Evolutionary conservation across 176 grass and related monocot species (phyloP).

Genomic region (Luzula sylvatica): DNA sequence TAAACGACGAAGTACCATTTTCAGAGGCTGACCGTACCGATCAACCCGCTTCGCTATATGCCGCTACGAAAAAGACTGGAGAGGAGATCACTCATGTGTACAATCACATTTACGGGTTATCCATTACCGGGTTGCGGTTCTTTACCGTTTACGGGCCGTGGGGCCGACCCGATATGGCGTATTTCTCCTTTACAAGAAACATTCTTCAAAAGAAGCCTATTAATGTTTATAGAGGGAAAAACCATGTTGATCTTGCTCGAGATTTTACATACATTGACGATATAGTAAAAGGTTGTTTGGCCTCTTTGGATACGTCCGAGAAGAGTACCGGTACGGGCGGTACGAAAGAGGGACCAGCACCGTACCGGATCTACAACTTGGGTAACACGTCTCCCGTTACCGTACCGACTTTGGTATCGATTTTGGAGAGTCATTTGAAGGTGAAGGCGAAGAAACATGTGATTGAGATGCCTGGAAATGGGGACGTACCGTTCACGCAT

Average conservation of each 20-base stretch:
- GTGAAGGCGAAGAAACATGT: constrained; percentile 31
- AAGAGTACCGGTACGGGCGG: constrained; percentile 39
- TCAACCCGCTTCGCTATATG: constrained; percentile 36
- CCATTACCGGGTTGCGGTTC: constrained; percentile 39
- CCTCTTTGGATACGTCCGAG: constrained; percentile 25
- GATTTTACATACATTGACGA: constrained; percentile 52
- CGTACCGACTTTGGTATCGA: constrained; percentile 25
- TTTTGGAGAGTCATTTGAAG: constrained; percentile 29
- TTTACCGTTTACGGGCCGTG: constrained; percentile 46
- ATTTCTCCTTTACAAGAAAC: constrained; percentile 41
- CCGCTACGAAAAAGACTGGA: constrained; percentile 42
- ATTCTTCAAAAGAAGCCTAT: constrained; percentile 41
- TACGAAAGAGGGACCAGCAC: constrained; percentile 24
- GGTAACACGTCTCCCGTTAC: constrained; percentile 42
- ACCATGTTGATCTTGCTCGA: constrained; percentile 22
- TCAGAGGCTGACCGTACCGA: constrained; percentile 35
- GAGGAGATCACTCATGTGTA: constrained; percentile 42
- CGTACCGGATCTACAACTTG: constrained; percentile 35
- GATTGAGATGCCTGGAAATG: constrained; percentile 39
- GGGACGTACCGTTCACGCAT: constrained; percentile 40
- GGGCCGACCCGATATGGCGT: constrained; percentile 46
- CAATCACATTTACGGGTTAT: constrained; percentile 44
- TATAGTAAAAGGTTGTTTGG: constrained; percentile 41
- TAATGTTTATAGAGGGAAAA: constrained; percentile 24
- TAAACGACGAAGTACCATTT: constrained; percentile 31